Evolutionary conservation across 1,284 basidiomycete genomes (phyloP).

Genomic region (Ceratobasidium sp.): DNA sequence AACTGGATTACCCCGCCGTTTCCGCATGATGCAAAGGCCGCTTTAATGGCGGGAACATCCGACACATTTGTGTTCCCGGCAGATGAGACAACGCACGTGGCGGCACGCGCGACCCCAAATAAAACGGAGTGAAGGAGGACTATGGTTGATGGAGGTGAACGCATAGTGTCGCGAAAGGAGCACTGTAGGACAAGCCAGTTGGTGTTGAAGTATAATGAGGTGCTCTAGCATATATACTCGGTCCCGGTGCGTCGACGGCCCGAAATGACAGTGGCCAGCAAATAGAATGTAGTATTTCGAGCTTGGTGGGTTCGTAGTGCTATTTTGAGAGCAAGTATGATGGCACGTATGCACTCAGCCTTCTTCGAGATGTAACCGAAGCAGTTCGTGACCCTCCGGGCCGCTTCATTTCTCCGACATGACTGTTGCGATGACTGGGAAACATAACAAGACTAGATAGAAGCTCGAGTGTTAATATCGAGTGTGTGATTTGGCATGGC

Average conservation of each 20-base stretch:
- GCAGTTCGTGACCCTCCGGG: background rate
- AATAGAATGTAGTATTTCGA: background rate
- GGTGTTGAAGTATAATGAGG: background rate
- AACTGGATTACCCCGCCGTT: constrained; percentile 46
- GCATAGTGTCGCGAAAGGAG: background rate
- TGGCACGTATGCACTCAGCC: background rate
- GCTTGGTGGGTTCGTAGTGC: background rate
- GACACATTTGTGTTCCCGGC: constrained; percentile 27
- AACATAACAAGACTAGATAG: constrained; percentile 1
- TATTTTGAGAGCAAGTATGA: constrained; percentile 17
- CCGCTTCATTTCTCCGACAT: constrained; percentile 27
- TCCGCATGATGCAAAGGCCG: constrained; percentile 39
- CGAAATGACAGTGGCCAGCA: background rate
- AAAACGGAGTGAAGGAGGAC: constrained; percentile 1
- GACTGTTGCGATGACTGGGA: constrained; percentile 8
- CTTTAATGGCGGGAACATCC: constrained; percentile 45
- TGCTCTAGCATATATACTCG: background rate
- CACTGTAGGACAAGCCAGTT: background rate
- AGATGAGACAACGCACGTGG: constrained; percentile 39
- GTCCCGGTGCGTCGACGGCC: constrained; percentile 1
- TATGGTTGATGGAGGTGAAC: background rate
- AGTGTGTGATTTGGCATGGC: too few species aligned
- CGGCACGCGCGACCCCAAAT: constrained; percentile 12
- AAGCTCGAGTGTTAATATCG: too few species aligned
- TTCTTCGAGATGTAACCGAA: background rate